Percentiles rank a stretch among this genome's conserved stretches.
Evolutionary conservation across 768 basidiomycete genomes (phyloP).

Genomic region (Podaxis sp.): DNA sequence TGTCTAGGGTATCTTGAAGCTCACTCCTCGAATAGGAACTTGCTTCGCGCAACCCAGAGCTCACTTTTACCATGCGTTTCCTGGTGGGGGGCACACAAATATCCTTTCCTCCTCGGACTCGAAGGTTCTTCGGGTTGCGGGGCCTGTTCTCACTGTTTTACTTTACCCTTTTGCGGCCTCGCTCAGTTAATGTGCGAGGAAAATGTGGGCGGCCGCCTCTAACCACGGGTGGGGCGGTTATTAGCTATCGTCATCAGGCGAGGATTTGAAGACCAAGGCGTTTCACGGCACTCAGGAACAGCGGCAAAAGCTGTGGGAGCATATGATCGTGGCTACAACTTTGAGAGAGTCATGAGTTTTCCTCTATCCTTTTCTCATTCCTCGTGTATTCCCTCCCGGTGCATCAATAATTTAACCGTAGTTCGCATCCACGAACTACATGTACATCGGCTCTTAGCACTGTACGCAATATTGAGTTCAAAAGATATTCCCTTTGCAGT

Average conservation of each 20-base stretch:
- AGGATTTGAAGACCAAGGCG: constrained; percentile 25
- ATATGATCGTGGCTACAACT: constrained; percentile 10
- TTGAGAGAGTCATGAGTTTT: not conserved
- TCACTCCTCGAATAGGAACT: constrained; percentile 25
- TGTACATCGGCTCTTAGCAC: too few species aligned
- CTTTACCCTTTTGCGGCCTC: constrained; percentile 21
- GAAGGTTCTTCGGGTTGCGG: constrained; percentile 16
- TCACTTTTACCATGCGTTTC: constrained; percentile 36
- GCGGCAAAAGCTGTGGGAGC: constrained; percentile 32
- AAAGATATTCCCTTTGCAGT: too few species aligned
- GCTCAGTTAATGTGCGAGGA: constrained; percentile 28
- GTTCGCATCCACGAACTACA: too few species aligned
- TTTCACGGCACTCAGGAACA: constrained; percentile 34
- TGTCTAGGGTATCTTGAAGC: not conserved
- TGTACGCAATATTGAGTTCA: too few species aligned
- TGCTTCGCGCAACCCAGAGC: constrained; percentile 26
- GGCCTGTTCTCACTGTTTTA: constrained; percentile 17
- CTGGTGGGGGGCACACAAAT: constrained; percentile 34
- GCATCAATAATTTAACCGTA: too few species aligned
- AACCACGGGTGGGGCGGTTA: constrained; percentile 22
- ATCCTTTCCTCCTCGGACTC: constrained; percentile 24
- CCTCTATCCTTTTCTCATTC: not conserved
- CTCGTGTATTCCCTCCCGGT: too few species aligned
- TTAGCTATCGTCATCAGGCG: constrained; percentile 27
- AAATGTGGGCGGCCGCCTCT: constrained; percentile 30